A percentile compares a stretch with the other conserved stretches of the same genome.
phyloP scores from a whole-genome alignment of 257 asterid genomes.

The Lithospermum erythrorhizon region DNA sequence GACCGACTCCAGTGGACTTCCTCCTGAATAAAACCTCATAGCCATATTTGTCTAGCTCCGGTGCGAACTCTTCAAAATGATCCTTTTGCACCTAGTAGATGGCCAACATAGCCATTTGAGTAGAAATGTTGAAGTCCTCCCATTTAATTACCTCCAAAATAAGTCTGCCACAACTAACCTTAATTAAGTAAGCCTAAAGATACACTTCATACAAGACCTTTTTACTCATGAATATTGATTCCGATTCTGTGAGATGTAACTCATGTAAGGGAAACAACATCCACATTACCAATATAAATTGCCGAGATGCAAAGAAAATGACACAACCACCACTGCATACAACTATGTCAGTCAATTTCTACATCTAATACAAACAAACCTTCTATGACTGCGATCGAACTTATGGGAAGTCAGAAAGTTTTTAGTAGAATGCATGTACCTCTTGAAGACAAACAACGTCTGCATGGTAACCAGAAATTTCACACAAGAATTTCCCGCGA shows the following conservation, averaged over 20 bases:
- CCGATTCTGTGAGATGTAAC: no score
- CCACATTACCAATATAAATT: no score
- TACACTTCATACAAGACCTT: no score
- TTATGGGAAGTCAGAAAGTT: not conserved
- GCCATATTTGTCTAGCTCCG: constrained; percentile 81
- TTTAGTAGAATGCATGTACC: constrained; percentile 26
- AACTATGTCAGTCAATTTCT: no score
- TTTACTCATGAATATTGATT: no score
- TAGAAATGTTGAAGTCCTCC: not conserved
- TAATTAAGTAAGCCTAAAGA: not conserved
- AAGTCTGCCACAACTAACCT: not conserved
- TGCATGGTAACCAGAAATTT: constrained; percentile 67
- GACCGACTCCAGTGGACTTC: constrained; percentile 63
- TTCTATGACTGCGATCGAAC: not conserved
- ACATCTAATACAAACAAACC: not conserved
- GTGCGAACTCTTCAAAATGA: constrained; percentile 70
- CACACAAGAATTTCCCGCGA: constrained; percentile 61
- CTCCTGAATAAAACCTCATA: constrained; percentile 62
- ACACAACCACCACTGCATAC: no score
- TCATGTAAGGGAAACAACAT: no score
- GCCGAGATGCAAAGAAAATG: no score
- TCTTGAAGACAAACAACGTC: constrained; percentile 89
- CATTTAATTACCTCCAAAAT: not conserved
- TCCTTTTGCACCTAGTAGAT: constrained; percentile 59
- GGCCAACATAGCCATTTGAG: constrained; percentile 4